Base-by-base conservation (phyloP, 257 asterid genomes). In the Solanum commersonii region DNA sequence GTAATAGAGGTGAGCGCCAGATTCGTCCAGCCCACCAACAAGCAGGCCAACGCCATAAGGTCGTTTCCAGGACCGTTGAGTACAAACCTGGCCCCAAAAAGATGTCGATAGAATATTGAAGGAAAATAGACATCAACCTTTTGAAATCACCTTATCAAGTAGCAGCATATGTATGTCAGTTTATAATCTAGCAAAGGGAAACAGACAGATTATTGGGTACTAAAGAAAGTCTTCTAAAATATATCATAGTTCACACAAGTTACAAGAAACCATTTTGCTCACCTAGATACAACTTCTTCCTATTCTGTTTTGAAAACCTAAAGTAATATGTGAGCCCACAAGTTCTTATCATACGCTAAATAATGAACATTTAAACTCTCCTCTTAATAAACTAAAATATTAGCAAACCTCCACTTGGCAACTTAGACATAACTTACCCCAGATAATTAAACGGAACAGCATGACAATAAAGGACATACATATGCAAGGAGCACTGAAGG, bases 61-160 rank as follows among this genome's bases (percentile, higher is more conserved):
- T 37, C 99, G 94, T 87, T 97, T 97, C 99, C 98, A 97, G 9
- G 99, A 97, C 25, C 98, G 93, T 88, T 97, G 99, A 9, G 99
- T 97, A 91, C 98, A 96, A 79, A 96, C 98, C 98, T 97, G 93
- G 15, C 20, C 56, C 38, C 52, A 86, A 42, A 18, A 44, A 29
- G n/a, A 78, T 78, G 65, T 78, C 25, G 25, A 25, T 10, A 8
- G 84, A 77, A 8, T 78, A 2, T 78, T 42, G 84, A 42, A 15
- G 35, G 63, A n/a, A 13, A 78, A 25, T 4, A 78, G 23, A 12
- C 63, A 42, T 78, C 63, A 42, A 42, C n/a, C 34, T 78, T 40
- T 25, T n/a, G 63, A 78, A n/a, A 42, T 42, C 8, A 78, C n/a
- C 5, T 42, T 4, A 78, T 78, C 63, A 42, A 78, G n/a, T 42